These are phyloP conservation scores for Penicillium sp. DNA, from an alignment of 2,329 filamentous ascomycete genomes.

Conservation along the genomic window DNA sequence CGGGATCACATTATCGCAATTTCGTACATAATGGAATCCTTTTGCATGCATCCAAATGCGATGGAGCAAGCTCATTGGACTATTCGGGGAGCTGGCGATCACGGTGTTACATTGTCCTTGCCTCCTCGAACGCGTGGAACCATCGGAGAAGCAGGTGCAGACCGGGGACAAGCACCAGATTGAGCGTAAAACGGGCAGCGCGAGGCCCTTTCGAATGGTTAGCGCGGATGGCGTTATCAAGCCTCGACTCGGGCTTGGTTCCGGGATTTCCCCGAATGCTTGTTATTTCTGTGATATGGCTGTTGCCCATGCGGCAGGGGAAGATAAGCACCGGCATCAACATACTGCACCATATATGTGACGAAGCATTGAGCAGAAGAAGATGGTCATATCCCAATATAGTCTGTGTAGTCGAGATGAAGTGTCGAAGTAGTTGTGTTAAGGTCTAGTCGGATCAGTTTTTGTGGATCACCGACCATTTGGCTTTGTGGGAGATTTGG, in stretches of 20 bases:
- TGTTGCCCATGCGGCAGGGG: too few relatives aligned
- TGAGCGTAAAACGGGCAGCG: background rate
- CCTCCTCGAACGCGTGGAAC: background rate
- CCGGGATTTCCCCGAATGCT: constrained; percentile 4
- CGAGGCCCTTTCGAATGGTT: background rate
- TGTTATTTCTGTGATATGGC: background rate
- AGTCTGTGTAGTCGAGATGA: too few relatives aligned
- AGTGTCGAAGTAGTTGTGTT: too few relatives aligned
- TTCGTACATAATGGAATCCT: background rate
- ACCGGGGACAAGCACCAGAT: background rate
- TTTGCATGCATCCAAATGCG: background rate
- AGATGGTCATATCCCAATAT: too few relatives aligned
- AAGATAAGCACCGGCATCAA: too few relatives aligned
- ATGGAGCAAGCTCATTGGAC: background rate
- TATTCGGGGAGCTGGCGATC: background rate
- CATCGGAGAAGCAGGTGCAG: background rate
- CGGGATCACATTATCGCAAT: background rate
- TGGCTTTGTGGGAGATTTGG: too few relatives aligned
- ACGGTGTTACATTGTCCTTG: background rate
- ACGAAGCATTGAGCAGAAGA: too few relatives aligned
- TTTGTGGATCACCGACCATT: too few relatives aligned
- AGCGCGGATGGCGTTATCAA: constrained; percentile 24
- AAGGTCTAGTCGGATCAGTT: too few relatives aligned
- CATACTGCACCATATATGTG: too few relatives aligned
- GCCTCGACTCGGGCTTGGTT: background rate